phyloP scores from a whole-genome alignment of 2,329 filamentous ascomycete genomes.

The Alternaria ethzedia region DNA sequence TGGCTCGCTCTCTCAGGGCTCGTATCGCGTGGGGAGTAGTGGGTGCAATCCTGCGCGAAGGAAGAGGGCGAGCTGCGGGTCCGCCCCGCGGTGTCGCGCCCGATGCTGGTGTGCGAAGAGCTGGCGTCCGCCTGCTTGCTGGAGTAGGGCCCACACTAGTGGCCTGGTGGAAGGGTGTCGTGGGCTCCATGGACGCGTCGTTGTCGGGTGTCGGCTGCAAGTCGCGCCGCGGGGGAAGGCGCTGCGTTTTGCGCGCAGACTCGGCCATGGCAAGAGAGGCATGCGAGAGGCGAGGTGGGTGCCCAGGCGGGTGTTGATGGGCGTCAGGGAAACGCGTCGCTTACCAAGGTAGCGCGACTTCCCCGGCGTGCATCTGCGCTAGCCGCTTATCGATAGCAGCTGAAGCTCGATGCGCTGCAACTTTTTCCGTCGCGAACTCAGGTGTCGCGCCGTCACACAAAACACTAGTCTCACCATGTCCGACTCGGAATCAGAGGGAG shows the following conservation, averaged over 20 bases:
- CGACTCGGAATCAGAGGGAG: slow-evolving; percentile 52
- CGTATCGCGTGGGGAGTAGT: slow-evolving; percentile 63
- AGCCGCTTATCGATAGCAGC: slow-evolving; percentile 39
- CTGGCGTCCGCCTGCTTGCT: slow-evolving; percentile 40
- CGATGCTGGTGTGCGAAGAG: slow-evolving; percentile 44
- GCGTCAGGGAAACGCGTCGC: slow-evolving; percentile 29
- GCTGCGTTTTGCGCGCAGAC: slow-evolving; percentile 46
- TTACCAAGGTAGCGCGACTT: slow-evolving; percentile 19
- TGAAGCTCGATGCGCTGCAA: slow-evolving; percentile 23
- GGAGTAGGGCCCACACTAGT: slow-evolving; percentile 44
- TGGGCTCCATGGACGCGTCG: slow-evolving; percentile 24
- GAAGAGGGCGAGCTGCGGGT: slow-evolving; percentile 41
- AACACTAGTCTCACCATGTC: slow-evolving; percentile 49
- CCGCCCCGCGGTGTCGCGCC: slow-evolving; percentile 44
- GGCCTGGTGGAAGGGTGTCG: slow-evolving; percentile 46
- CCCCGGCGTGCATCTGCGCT: slow-evolving; percentile 2
- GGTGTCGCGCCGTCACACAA: slow-evolving; percentile 22
- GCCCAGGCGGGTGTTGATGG: slow-evolving; percentile 33
- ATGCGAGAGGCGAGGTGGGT: slow-evolving; percentile 13
- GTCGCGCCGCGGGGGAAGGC: slow-evolving; percentile 38
- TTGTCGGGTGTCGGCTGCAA: slow-evolving; percentile 33
- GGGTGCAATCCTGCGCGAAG: slow-evolving; percentile 50
- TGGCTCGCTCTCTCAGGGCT: slow-evolving; percentile 59
- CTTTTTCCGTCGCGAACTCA: slow-evolving; percentile 28
- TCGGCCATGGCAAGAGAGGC: slow-evolving; percentile 39